These are phyloP conservation scores for Oryza rufipogon DNA, from an alignment of 176 grass and related monocot genomes.

Conservation along the genomic window DNA sequence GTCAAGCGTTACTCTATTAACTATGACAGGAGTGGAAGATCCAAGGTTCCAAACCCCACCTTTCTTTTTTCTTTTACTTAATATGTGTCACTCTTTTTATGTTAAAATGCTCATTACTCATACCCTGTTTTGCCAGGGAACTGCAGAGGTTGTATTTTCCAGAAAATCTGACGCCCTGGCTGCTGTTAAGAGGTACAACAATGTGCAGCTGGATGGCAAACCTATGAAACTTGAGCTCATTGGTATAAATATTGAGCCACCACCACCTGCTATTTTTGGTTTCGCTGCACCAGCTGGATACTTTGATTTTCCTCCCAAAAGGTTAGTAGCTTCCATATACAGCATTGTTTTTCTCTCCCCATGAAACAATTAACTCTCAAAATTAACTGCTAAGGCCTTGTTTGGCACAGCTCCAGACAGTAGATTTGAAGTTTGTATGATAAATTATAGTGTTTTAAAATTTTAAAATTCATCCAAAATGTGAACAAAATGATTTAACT, in stretches of 20 bases:
- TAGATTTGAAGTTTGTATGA: too few relatives aligned
- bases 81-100: background rate
- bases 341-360: too few relatives aligned
- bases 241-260: conserved; percentile 45
- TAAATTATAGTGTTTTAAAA: too few relatives aligned
- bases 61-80: background rate
- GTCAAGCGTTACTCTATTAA: conserved; percentile 62
- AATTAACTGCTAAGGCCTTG: too few relatives aligned
- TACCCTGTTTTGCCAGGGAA: conserved; percentile 52
- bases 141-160: conserved; percentile 74
- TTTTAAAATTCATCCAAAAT: too few relatives aligned
- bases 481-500: too few relatives aligned
- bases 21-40: conserved; percentile 75
- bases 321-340: conserved; percentile 34
- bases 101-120: background rate
- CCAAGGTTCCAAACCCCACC: conserved; percentile 43
- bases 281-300: conserved; percentile 32
- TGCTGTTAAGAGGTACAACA: conserved; percentile 71
- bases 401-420: too few relatives aligned
- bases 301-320: conserved; percentile 42
- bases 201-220: conserved; percentile 71
- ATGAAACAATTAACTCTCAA: too few relatives aligned
- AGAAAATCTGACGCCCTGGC: conserved; percentile 58
- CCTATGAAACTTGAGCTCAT: conserved; percentile 75
- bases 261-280: conserved; percentile 9